phyloP scores from a whole-genome alignment of 192 early-diverging fungal genomes.

The Fimicolochytrium jonesii region DNA sequence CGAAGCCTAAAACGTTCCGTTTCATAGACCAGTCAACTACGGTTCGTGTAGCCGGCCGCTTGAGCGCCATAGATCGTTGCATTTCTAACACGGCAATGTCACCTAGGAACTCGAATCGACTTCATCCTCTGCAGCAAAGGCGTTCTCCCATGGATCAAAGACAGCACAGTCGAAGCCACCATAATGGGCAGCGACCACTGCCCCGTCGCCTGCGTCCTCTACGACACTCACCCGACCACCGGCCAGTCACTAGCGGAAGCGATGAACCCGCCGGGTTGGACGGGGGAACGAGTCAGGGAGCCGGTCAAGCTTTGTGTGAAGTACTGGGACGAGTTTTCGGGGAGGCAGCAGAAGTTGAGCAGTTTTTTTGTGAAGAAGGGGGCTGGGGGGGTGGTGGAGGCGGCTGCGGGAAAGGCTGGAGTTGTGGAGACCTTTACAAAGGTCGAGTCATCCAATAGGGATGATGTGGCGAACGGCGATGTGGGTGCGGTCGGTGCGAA shows the following conservation, averaged over 20 bases:
- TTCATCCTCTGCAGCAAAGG: constrained; percentile 58
- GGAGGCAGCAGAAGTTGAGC: constrained; percentile 55
- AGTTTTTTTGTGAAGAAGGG: constrained; percentile 38
- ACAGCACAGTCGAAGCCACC: constrained; percentile 51
- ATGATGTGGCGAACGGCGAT: too few species aligned
- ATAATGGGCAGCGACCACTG: constrained; percentile 81
- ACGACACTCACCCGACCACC: constrained; percentile 22
- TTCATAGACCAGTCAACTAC: constrained; percentile 37
- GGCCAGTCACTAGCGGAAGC: constrained; percentile 9
- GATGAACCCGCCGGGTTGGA: constrained; percentile 9
- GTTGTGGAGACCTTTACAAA: too few species aligned
- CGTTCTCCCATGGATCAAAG: constrained; percentile 57
- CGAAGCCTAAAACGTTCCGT: not conserved
- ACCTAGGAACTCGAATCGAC: constrained; percentile 70
- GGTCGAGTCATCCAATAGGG: too few species aligned
- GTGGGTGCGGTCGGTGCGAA: too few species aligned
- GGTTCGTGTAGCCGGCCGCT: too few species aligned
- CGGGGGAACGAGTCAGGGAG: constrained; percentile 1
- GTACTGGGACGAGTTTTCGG: constrained; percentile 56
- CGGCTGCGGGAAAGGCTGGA: not conserved
- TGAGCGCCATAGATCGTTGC: too few species aligned
- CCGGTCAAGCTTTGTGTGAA: constrained; percentile 46
- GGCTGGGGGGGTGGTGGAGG: not conserved
- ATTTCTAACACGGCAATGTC: too few species aligned
- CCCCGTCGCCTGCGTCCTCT: constrained; percentile 47